Evolutionary conservation across 2,329 filamentous ascomycete species (phyloP), one percentile per base, ranked within the genome.

Genomic region (Erysiphe pulchra): DNA sequence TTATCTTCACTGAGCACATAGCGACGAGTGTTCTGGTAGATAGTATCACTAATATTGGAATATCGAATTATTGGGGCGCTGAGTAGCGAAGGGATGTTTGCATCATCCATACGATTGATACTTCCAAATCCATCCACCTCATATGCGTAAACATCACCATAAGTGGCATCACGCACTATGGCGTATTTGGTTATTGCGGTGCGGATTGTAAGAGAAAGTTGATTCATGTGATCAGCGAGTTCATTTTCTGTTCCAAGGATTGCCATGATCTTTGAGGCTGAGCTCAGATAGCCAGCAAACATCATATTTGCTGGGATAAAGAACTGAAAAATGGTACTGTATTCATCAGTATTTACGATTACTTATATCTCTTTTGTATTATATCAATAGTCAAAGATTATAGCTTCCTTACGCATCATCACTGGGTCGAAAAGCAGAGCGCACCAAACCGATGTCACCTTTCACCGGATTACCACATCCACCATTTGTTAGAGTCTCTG

Each of bases 261-360:
- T 32, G 58, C 61, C 64, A 73, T 70, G 52, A 76, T 73, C 6
- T 62, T 57, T 14, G 65, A 63, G 0, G 69, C 62, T 0, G 65
- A 62, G 11, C 62, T 61, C 2, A 85, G 66, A 53, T 75, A 80
- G 18, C 69, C 63, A 31, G 75, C 67, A 51, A 84, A 76, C 77
- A 83, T 81, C 77, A 84, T 84, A 59, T 94, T 95, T 31, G 80
- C 77, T 0, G 87, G 87, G 53, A 94, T 81, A 54, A 92, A 76
- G 60, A 85, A 87, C 57, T 87, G 83, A 49, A 84, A 77, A 36
- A 82, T 80, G 0, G 80, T 58, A 33, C 55, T 58, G n/a, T 17
- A 7, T 0, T 2, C 18, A 18, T 48, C 4, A 48, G 43, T 4
- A 33, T 7, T 7, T 17, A 24, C 6, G 20, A 24, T 24, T 24